Base-by-base conservation (phyloP, 371 early-diverging fungal genomes). In the Lichtheimia hyalospora region DNA sequence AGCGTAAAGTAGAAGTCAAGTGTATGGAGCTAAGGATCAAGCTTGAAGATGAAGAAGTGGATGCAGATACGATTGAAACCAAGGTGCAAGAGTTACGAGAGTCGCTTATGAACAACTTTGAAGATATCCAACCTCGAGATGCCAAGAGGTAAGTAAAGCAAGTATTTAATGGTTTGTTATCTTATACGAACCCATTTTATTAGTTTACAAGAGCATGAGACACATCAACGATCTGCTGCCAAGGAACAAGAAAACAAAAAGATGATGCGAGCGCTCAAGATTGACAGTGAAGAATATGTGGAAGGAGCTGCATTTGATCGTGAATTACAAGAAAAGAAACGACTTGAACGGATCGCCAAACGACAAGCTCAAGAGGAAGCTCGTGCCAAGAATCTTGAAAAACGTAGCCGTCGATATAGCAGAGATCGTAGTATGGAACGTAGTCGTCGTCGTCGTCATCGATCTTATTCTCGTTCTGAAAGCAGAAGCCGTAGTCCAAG, bases 281-380 rank as follows among this genome's bases (percentile, higher is more conserved):
- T 96, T n/a, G 66, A 79, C 0, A 57, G 72, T 1, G 61, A 57
- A 0, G 72, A 75, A 25, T 86, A 91, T 72, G 87, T 87, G 0
- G 92, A 92, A 57, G 95, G 94, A 3, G 86, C 86, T 28, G 88
- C 93, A 1, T 96, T 96, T 80, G 92, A 89, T 60, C 70, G 75
- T 39, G 93, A 93, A 49, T 65, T 88, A 23, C 89, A 88, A 67
- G 91, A 83, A 52, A 76, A 81, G 52, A 70, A 76, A 42, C 77
- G 83, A 25, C 76, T 79, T 39, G 79, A 85, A 57, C 64, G 73
- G n/a, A 60, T 69, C 20, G 69, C 79, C 21, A 70, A 71, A 40
- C 70, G 63, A 41, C 82, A 81, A 49, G 70, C 68, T 7, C 62
- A 63, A 20, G 43, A 57, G 5, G 73, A 75, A 44, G 62, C 56